Evolutionary conservation across 768 basidiomycete species (phyloP), one percentile per base, ranked within the genome.

Genomic region (Macrolepiota fuliginosa): DNA sequence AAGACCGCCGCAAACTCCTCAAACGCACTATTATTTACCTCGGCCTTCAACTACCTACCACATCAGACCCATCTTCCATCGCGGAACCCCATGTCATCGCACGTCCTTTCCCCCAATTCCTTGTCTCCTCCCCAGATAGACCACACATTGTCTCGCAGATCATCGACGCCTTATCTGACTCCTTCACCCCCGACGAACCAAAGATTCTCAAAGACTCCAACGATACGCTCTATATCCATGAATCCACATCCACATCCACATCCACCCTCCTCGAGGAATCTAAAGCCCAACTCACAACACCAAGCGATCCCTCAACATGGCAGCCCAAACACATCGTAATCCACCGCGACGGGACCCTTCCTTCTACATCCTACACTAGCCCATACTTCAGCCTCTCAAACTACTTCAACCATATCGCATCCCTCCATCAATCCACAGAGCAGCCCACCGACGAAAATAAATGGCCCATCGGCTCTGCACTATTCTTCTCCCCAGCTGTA

Each of bases 401-500:
- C 5, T 98, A 86, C 73, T 94, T 87, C 69, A 63, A 71, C 1
- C 77, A 81, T 17, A 73, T 95, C 11, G 68, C 75, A 32, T 62
- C 58, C 11, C 47, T 62, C 15, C 65, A 71, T 52, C 68, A 76
- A 62, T 66, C 74, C 19, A 63, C 66, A 68, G 72, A 13, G 66
- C 71, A 42, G 71, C 68, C 3, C 65, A 68, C 3, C 29, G 7
- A 32, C 29, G 3, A 12, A 37, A 61, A 0, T 65, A 29, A 12
- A 6, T 85, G 85, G 81, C 82, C 84, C 2, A 71, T 91, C 3
- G 95, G 95, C 0, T 93, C 96, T 62, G 81, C 85, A 39, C 70
- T 98, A 29, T 66, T 96, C 9, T 98, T 98, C 65, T 89, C 91
- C 35, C 93, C 97, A 72, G 86, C 87, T 0, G 90, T 99, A 11